Percentiles rank a stretch among this genome's conserved stretches.
Conservation (phyloP, 148 eudicot genomes). For the Hydrangea macrophylla region DNA sequence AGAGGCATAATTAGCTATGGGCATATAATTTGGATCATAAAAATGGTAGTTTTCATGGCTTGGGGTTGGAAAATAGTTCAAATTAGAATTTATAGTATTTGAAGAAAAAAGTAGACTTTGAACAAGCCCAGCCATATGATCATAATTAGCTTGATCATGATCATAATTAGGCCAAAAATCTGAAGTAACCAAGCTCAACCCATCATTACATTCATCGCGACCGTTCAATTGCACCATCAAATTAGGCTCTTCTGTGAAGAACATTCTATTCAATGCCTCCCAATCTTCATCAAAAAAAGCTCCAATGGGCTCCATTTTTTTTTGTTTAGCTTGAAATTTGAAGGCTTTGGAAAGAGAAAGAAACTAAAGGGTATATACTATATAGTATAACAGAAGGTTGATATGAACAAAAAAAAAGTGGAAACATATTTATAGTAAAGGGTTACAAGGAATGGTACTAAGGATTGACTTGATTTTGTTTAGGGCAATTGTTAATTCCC, state of each 20-base stretch:
- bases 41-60: conserved; percentile 7
- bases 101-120: conserved; percentile 10
- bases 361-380: too few relatives aligned
- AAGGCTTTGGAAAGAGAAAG: not conserved
- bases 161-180: conserved; percentile 15
- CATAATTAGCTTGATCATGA: conserved; percentile 18
- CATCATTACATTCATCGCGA: conserved; percentile 10
- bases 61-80: conserved; percentile 11
- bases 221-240: conserved; percentile 21
- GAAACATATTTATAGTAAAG: conserved; percentile 33
- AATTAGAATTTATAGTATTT: conserved; percentile 9
- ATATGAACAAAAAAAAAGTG: conserved; percentile 11
- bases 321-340: not conserved
- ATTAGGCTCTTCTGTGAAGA: conserved; percentile 37
- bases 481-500: conserved; percentile 4
- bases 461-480: conserved; percentile 29
- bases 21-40: conserved; percentile 6
- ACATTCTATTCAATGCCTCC: conserved; percentile 48
- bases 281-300: conserved; percentile 45
- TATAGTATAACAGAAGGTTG: not conserved
- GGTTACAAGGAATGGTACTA: conserved; percentile 12
- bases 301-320: conserved; percentile 32
- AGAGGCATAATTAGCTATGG: not conserved
- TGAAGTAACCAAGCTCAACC: conserved; percentile 9
- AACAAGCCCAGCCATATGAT: conserved; percentile 4